Percentiles rank a stretch among this genome's conserved stretches.
These are phyloP conservation scores for Scedosporium apiospermum DNA, from an alignment of 2,329 filamentous ascomycete species.

Conservation along the genomic window DNA sequence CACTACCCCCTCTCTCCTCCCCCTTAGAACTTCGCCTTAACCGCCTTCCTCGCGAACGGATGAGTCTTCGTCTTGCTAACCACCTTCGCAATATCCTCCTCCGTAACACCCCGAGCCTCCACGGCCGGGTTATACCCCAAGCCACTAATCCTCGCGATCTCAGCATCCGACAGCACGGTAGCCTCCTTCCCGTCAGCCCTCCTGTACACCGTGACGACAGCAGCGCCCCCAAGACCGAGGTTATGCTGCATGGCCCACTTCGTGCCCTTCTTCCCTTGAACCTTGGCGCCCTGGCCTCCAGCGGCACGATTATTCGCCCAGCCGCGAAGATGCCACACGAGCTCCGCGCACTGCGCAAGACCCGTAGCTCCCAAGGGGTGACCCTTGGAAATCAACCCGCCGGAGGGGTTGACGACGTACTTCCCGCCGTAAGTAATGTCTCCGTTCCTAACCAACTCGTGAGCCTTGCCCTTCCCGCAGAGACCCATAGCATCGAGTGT, in stretches of 20 bases:
- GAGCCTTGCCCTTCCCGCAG: constrained; percentile 69
- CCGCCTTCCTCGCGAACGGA: constrained; percentile 70
- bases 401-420: constrained; percentile 84
- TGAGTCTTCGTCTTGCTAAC: constrained; percentile 57
- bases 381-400: constrained; percentile 90
- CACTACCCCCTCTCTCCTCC: neutral
- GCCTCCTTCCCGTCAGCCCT: constrained; percentile 67
- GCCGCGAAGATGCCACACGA: constrained; percentile 89
- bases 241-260: constrained; percentile 81
- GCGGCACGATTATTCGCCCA: constrained; percentile 88
- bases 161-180: constrained; percentile 47
- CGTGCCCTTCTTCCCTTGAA: constrained; percentile 40
- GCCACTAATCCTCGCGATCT: constrained; percentile 55
- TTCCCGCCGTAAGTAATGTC: constrained; percentile 87
- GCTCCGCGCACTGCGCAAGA: constrained; percentile 89
- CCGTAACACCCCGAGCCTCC: constrained; percentile 80
- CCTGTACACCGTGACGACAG: constrained; percentile 82
- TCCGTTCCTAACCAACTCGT: constrained; percentile 77
- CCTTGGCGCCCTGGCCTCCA: neutral
- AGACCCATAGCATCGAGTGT: constrained; percentile 81
- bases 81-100: constrained; percentile 60
- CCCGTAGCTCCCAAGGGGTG: constrained; percentile 91
- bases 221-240: constrained; percentile 81
- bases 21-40: constrained; percentile 4
- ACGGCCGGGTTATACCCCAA: constrained; percentile 90